Conservation (phyloP, 176 grass and related monocot genomes). For the Carex pumila region DNA sequence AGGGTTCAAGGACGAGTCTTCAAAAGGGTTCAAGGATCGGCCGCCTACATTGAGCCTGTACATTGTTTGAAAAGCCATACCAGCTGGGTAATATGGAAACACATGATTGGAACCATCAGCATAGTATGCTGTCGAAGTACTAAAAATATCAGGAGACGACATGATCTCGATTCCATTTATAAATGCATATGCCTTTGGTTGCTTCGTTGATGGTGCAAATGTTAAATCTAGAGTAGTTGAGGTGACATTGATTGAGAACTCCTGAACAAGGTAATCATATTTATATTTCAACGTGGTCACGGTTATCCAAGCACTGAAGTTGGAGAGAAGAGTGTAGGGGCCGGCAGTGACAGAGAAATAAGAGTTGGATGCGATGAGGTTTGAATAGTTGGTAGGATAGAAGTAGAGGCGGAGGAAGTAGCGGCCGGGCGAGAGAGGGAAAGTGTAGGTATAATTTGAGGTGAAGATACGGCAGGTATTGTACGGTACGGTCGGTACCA, state of each 20-base stretch:
- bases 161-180: slow-evolving; percentile 42
- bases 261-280: slow-evolving; percentile 14
- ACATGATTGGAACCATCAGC: background rate
- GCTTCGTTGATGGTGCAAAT: slow-evolving; percentile 17
- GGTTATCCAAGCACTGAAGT: slow-evolving; percentile 28
- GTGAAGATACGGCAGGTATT: slow-evolving; percentile 37
- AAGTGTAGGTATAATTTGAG: slow-evolving; percentile 47
- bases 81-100: background rate
- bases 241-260: slow-evolving; percentile 31
- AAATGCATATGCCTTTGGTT: slow-evolving; percentile 21
- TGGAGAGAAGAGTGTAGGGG: slow-evolving; percentile 19
- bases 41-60: slow-evolving; percentile 29
- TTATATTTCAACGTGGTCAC: slow-evolving; percentile 17
- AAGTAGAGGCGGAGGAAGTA: slow-evolving; percentile 65
- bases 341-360: slow-evolving; percentile 28
- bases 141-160: slow-evolving; percentile 23
- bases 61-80: slow-evolving; percentile 18
- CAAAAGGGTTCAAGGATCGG: background rate
- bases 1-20: slow-evolving; percentile 5
- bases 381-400: slow-evolving; percentile 45
- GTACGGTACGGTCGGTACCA: slow-evolving; percentile 22
- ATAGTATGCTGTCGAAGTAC: background rate
- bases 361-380: background rate
- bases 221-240: slow-evolving; percentile 13
- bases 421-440: slow-evolving; percentile 30